Base-by-base conservation (phyloP, 495 filamentous ascomycete species). In the Darksidea phi region DNA sequence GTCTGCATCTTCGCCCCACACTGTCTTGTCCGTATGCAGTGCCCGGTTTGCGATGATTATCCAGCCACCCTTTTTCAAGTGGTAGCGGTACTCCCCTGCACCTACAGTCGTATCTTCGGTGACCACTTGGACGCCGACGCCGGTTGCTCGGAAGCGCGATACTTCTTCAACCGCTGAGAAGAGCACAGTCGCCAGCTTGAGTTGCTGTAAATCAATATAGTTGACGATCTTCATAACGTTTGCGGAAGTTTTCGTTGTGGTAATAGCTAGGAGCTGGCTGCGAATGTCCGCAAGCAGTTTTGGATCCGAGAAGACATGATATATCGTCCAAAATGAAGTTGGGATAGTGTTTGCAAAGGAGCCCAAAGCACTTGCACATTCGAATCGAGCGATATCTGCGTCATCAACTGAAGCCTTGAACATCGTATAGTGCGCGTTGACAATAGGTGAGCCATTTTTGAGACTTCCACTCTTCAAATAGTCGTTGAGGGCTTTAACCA, bases 1-100 rank as follows among this genome's bases (percentile, higher is more conserved):
- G 24, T 52, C 26, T 17, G 49, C 49, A 18, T 52, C 49, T 6
- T 32, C 49, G 23, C 49, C 49, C 49, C 49, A 52, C 12, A 34
- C 17, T 2, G 6, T 15, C 26, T 52, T 52, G 20, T 37, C 28
- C 13, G n/a, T 18, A n/a, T 52, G 49, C 15, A 52, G n/a, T 6
- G 17, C 49, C 7, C 28, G 12, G 49, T 52, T 18, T 15, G 49
- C 49, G 18, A 52, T 18, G 49, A 52, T 11, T 3, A 52, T 11
- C 4, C 32, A 6, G 24, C 17, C 24, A n/a, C 28, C 49, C 24
- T 52, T 32, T 36, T 52, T 25, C 18, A 37, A 6, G 26, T 5
- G 28, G 26, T 5, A 52, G 2, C 3, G 2, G 24, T 10, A 3
- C 13, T 34, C 24, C 23, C 28, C 49, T 24, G 6, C 24, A 3